Conservation (phyloP, 2,329 filamentous ascomycete genomes). For the Pseudogymnoascus sp. region DNA sequence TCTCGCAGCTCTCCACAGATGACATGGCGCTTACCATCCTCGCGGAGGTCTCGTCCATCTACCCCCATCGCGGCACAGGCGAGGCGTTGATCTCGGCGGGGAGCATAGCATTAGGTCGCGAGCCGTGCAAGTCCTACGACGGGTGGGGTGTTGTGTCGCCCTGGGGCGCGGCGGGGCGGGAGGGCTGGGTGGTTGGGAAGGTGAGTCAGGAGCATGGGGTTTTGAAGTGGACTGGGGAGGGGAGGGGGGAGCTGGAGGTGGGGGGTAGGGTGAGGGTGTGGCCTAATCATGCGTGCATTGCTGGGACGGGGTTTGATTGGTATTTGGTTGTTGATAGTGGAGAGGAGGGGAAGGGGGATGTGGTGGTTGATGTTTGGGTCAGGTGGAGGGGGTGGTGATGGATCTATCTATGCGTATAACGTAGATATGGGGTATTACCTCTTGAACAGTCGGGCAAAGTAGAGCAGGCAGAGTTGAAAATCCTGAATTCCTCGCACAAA, state of each 20-base stretch:
- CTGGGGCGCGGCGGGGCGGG: conserved; percentile 39
- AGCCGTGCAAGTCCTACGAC: conserved; percentile 61
- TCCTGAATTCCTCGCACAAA: not conserved
- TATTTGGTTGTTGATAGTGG: conserved; percentile 66
- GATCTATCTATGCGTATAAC: not conserved
- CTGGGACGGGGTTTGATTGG: conserved; percentile 61
- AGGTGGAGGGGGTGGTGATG: conserved; percentile 61
- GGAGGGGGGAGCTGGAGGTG: conserved; percentile 43
- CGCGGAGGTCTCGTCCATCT: conserved; percentile 64
- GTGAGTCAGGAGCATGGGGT: conserved; percentile 76
- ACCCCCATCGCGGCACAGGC: conserved; percentile 49
- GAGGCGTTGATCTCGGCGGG: conserved; percentile 66
- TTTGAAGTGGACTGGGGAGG: conserved; percentile 49
- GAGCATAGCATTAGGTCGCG: conserved; percentile 60
- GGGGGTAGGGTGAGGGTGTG: conserved; percentile 64
- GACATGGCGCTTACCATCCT: conserved; percentile 56
- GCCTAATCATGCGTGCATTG: conserved; percentile 77
- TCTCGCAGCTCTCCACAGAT: conserved; percentile 24
- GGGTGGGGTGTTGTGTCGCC: conserved; percentile 63
- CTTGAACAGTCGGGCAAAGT: not conserved
- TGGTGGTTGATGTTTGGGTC: conserved; percentile 68
- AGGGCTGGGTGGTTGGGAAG: conserved; percentile 59
- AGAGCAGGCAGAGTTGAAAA: not conserved
- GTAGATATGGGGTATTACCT: not conserved
- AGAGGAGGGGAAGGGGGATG: conserved; percentile 42